phyloP scores from a whole-genome alignment of 1,284 basidiomycete genomes.

The Xerocomus nothofagi region DNA sequence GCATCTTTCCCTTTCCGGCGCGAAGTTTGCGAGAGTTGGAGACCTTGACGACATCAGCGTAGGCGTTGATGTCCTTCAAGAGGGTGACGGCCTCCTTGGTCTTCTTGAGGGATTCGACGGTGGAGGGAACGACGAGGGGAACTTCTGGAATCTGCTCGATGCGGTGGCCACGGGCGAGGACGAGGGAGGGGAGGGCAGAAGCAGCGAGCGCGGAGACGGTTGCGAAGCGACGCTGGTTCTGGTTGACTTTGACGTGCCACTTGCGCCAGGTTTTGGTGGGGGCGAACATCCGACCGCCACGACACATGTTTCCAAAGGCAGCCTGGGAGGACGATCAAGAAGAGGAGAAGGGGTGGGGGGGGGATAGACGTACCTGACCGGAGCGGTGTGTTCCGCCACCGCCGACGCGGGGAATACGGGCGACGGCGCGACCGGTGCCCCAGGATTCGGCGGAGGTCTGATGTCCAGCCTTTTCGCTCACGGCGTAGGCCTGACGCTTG shows the following conservation, averaged over 20 bases:
- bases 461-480: constrained; percentile 97
- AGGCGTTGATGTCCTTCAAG: constrained; percentile 90
- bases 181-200: constrained; percentile 96
- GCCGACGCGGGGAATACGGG: constrained; percentile 99
- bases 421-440: constrained; percentile 99
- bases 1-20: constrained; percentile 96
- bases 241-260: constrained; percentile 99
- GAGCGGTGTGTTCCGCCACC: constrained; percentile 99
- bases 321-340: constrained; percentile 52
- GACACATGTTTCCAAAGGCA: constrained; percentile 99
- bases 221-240: constrained; percentile 98
- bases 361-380: constrained; percentile 67
- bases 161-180: constrained; percentile 98
- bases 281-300: constrained; percentile 99
- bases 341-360: background rate
- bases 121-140: constrained; percentile 86
- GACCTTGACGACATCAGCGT: constrained; percentile 94
- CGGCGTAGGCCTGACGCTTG: constrained; percentile 96
- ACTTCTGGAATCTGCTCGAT: constrained; percentile 98
- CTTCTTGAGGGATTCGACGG: constrained; percentile 88
- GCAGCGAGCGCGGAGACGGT: constrained; percentile 98
- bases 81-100: constrained; percentile 97
- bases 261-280: constrained; percentile 99
- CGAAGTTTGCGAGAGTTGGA: constrained; percentile 97
- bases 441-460: constrained; percentile 99